phyloP scores from a whole-genome alignment of 176 grass and related monocot genomes.

The Alloteropsis semialata region DNA sequence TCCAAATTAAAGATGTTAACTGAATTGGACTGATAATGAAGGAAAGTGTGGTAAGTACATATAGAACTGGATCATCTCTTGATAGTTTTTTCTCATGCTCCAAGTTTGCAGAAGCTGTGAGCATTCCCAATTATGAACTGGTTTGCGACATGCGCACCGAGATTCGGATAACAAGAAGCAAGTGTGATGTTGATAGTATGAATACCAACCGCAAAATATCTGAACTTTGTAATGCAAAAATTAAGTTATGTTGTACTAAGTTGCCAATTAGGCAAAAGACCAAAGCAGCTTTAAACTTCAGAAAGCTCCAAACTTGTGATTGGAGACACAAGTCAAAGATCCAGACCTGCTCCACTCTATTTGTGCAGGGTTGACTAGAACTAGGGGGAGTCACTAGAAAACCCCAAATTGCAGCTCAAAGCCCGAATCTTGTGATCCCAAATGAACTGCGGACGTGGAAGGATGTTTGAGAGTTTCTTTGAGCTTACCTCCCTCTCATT shows the following conservation, averaged over 20 bases:
- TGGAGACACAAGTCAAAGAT: conserved; percentile 38
- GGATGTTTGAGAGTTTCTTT: neutral
- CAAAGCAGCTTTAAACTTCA: conserved; percentile 7
- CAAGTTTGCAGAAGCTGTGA: neutral
- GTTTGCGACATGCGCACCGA: conserved; percentile 7
- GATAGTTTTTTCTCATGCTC: neutral
- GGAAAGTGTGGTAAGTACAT: neutral
- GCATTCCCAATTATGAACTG: conserved; percentile 8
- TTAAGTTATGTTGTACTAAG: neutral
- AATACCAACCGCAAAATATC: conserved; percentile 5
- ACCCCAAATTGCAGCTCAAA: neutral
- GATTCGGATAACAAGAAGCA: neutral
- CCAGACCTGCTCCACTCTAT: neutral
- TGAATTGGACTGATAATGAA: conserved; percentile 10
- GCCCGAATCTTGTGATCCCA: conserved; percentile 18
- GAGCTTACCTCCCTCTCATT: conserved; percentile 85
- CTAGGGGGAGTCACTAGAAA: neutral
- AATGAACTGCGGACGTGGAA: neutral
- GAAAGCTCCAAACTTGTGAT: neutral
- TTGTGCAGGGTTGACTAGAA: neutral
- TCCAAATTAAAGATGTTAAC: conserved; percentile 15
- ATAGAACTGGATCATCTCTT: neutral
- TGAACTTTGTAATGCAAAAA: conserved; percentile 1
- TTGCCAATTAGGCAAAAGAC: conserved; percentile 4
- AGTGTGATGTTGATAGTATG: conserved; percentile 16